These are phyloP conservation scores for Mallotus japonicus DNA, from an alignment of 441 rosid species.

Conservation along the genomic window DNA sequence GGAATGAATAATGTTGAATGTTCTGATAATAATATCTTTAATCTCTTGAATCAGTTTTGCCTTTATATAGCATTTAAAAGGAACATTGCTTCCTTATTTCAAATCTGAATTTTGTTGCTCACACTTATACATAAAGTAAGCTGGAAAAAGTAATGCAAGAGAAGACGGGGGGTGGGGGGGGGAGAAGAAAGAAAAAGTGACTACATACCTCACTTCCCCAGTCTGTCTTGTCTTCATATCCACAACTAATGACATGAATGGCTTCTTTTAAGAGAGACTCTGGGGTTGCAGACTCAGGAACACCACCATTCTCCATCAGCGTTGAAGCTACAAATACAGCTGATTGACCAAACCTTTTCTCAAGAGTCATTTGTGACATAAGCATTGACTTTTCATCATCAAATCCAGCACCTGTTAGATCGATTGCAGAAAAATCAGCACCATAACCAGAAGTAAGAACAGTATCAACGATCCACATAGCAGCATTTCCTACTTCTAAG, in stretches of 20 bases:
- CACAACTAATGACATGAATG: conserved; percentile 99
- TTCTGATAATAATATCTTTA: not conserved
- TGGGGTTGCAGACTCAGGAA: conserved; percentile 92
- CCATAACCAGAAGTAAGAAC: conserved; percentile 5
- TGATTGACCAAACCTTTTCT: conserved; percentile 95
- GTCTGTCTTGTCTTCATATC: conserved; percentile 97
- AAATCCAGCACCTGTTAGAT: conserved; percentile 76
- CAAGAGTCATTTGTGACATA: conserved; percentile 99
- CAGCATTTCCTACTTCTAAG: not conserved
- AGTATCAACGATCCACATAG: not conserved
- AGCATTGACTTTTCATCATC: conserved; percentile 95
- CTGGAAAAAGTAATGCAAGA: not conserved
- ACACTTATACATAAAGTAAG: not conserved
- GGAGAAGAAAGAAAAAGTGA: not conserved
- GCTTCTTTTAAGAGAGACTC: conserved; percentile 97
- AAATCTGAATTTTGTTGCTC: not conserved
- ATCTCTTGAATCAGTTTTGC: not conserved
- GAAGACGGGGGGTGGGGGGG: no score
- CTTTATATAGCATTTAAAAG: not conserved
- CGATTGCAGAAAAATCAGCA: not conserved
- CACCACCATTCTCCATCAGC: conserved; percentile 96
- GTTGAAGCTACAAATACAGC: conserved; percentile 97
- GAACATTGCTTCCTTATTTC: not conserved
- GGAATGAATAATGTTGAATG: not conserved
- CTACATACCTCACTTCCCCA: conserved; percentile 90